Evolutionary conservation across 768 basidiomycete genomes (phyloP).

Genomic region (Boletales sp.): DNA sequence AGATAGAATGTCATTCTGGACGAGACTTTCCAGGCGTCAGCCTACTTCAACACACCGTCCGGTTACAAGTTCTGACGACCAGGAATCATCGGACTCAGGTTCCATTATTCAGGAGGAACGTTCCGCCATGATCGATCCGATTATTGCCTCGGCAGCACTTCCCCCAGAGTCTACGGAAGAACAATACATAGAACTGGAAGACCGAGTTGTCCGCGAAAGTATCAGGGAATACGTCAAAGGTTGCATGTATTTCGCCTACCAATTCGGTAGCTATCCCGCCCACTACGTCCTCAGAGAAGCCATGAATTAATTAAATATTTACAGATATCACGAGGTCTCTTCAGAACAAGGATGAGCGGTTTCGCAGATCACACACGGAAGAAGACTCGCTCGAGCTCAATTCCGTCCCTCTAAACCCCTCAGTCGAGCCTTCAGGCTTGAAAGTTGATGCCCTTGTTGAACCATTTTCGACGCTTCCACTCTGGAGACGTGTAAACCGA

Average conservation of each 20-base stretch:
- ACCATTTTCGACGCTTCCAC: conserved; percentile 71
- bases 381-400: conserved; percentile 59
- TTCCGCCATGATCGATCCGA: conserved; percentile 50
- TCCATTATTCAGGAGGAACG: conserved; percentile 48
- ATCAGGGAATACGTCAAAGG: conserved; percentile 76
- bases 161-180: conserved; percentile 62
- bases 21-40: conserved; percentile 49
- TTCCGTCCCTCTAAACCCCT: conserved; percentile 38
- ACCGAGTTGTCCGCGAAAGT: conserved; percentile 77
- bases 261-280: conserved; percentile 56
- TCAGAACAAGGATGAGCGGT: conserved; percentile 73
- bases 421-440: conserved; percentile 24
- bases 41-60: conserved; percentile 17
- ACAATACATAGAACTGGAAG: conserved; percentile 71
- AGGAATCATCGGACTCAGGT: conserved; percentile 23
- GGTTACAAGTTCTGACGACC: conserved; percentile 14
- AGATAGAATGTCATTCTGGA: conserved; percentile 74
- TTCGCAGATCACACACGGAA: conserved; percentile 53
- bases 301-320: neutral
- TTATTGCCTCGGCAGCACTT: conserved; percentile 59
- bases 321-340: conserved; percentile 80
- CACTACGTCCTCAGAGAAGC: neutral
- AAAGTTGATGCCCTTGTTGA: conserved; percentile 59
- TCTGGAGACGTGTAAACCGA: conserved; percentile 87
- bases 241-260: conserved; percentile 88